Percentiles rank a stretch among this genome's conserved stretches.
These are phyloP conservation scores for Entoloma clypeatum DNA, from an alignment of 1,284 basidiomycete genomes.

Conservation along the genomic window DNA sequence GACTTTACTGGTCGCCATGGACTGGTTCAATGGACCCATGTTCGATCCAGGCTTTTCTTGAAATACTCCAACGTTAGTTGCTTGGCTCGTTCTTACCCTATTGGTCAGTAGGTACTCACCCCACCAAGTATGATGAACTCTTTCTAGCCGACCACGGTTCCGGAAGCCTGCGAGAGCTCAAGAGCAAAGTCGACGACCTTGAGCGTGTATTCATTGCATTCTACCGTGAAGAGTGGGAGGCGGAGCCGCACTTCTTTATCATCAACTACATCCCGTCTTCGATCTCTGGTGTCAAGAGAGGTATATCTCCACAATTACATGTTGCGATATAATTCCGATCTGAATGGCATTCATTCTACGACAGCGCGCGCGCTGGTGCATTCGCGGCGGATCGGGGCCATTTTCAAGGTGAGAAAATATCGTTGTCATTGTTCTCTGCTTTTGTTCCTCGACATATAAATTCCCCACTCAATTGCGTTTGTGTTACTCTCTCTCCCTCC, in stretches of 20 bases:
- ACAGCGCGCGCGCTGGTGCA: constrained; percentile 43
- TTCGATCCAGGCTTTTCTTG: constrained; percentile 36
- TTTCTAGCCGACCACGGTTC: constrained; percentile 34
- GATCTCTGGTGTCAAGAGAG: constrained; percentile 38
- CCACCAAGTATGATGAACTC: constrained; percentile 30
- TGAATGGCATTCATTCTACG: constrained; percentile 3
- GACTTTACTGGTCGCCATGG: constrained; percentile 9
- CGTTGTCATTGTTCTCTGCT: constrained; percentile 28
- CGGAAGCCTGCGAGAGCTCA: constrained; percentile 40
- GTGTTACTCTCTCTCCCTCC: constrained; percentile 1
- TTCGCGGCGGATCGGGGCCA: constrained; percentile 39
- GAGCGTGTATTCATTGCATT: constrained; percentile 38
- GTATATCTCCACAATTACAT: constrained; percentile 22
- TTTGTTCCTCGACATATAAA: constrained; percentile 17
- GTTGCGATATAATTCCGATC: neutral
- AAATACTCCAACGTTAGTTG: constrained; percentile 32
- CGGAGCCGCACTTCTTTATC: constrained; percentile 34
- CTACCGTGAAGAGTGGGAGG: constrained; percentile 35
- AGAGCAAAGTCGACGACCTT: constrained; percentile 34
- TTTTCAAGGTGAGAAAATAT: constrained; percentile 37
- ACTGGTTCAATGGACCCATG: neutral
- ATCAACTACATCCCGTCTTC: constrained; percentile 41
- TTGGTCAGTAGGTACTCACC: constrained; percentile 1
- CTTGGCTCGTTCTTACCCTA: constrained; percentile 12
- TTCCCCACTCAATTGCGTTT: constrained; percentile 2